Conservation (phyloP, 1,139 yeast genomes). For the Taphrina communis region DNA sequence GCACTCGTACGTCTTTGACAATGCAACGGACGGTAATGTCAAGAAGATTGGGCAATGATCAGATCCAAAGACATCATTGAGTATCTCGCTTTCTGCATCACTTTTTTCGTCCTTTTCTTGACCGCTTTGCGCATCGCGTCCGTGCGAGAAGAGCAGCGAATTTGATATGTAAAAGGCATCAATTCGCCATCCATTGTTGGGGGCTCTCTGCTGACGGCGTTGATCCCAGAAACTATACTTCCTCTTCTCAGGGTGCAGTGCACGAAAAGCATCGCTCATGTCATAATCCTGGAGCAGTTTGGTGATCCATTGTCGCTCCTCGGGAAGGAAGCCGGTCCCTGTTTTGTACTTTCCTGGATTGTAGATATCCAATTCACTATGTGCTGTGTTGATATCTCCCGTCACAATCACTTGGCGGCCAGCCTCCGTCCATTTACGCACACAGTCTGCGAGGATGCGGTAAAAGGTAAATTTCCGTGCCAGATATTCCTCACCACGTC, state of each 20-base stretch:
- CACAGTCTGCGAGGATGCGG: constrained; percentile 26
- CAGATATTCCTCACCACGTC: constrained; percentile 37
- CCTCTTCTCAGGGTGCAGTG: constrained; percentile 25
- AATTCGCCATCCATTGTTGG: constrained; percentile 39
- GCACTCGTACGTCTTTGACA: constrained; percentile 3
- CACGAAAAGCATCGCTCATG: constrained; percentile 37
- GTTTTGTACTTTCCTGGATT: constrained; percentile 34
- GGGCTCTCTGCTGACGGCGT: constrained; percentile 28
- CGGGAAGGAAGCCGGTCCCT: constrained; percentile 34
- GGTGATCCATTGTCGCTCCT: constrained; percentile 39
- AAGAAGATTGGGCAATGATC: constrained; percentile 39
- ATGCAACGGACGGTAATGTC: constrained; percentile 11
- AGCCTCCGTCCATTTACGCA: constrained; percentile 35
- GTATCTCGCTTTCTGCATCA: constrained; percentile 22
- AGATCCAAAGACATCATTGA: constrained; percentile 36
- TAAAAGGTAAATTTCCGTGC: constrained; percentile 36
- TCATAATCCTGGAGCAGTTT: constrained; percentile 15
- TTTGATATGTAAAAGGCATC: constrained; percentile 38
- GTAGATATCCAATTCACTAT: constrained; percentile 34
- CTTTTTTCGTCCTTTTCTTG: not conserved
- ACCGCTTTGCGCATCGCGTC: not conserved
- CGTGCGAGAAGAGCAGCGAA: constrained; percentile 10
- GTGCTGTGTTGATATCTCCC: constrained; percentile 41
- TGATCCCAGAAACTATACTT: constrained; percentile 41
- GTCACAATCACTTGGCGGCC: constrained; percentile 36